These are phyloP conservation scores for Penicillium coffeae DNA, from an alignment of 495 filamentous ascomycete species.

Conservation along the genomic window DNA sequence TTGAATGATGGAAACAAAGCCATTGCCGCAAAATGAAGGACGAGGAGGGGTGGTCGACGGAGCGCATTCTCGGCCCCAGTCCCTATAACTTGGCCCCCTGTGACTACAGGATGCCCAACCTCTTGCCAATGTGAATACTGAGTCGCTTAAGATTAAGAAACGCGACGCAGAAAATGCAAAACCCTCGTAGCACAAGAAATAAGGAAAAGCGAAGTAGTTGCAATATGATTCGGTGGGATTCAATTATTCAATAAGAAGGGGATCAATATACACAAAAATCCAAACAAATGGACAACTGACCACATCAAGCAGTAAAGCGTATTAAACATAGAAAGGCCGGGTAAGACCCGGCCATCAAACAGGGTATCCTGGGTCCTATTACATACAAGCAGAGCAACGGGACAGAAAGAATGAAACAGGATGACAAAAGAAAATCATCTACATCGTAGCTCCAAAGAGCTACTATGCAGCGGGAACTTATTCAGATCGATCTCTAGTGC, in stretches of 20 bases:
- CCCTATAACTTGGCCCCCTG: no score
- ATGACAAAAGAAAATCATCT: slow-evolving; percentile 23
- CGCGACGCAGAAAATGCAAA: not conserved
- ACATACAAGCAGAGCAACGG: slow-evolving; percentile 35
- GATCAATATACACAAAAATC: not conserved
- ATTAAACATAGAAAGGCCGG: slow-evolving; percentile 16
- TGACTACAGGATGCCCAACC: no score
- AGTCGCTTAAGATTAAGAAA: no score
- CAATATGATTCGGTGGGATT: not conserved
- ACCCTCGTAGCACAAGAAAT: not conserved
- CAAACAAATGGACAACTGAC: not conserved
- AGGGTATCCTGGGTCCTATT: slow-evolving; percentile 44
- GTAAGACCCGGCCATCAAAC: slow-evolving; percentile 11
- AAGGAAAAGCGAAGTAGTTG: not conserved
- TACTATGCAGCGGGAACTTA: slow-evolving; percentile 10
- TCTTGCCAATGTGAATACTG: no score
- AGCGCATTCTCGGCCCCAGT: no score
- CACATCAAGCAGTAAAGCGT: slow-evolving; percentile 9
- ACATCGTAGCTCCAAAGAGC: slow-evolving; percentile 1
- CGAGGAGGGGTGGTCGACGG: no score
- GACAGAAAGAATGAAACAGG: slow-evolving; percentile 25
- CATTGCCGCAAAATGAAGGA: no score
- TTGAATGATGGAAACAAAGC: no score
- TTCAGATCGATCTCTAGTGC: slow-evolving; percentile 9
- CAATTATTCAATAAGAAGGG: not conserved